These are phyloP conservation scores for Metroxylon sagu DNA, from an alignment of 176 grass and related monocot species.

Conservation along the genomic window DNA sequence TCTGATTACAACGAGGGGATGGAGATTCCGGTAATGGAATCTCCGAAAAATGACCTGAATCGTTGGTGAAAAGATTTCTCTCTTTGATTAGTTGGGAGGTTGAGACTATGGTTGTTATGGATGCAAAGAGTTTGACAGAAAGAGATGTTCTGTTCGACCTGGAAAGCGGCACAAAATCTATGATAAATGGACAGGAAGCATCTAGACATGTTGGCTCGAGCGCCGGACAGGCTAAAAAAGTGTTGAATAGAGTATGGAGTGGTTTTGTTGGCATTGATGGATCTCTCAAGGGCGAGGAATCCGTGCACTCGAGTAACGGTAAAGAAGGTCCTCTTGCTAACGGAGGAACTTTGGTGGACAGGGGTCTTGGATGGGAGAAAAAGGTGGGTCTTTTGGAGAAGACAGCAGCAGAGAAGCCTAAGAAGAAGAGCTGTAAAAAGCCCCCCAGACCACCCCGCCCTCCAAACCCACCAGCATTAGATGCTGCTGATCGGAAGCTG, in stretches of 20 bases:
- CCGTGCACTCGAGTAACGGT: constrained; percentile 17
- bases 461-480: constrained; percentile 34
- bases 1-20: too few relatives aligned
- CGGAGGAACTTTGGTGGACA: constrained; percentile 18
- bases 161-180: constrained; percentile 39
- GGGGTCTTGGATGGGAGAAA: constrained; percentile 37
- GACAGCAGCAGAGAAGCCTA: constrained; percentile 41
- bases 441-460: constrained; percentile 74
- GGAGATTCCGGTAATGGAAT: too few relatives aligned
- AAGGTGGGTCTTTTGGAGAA: constrained; percentile 30
- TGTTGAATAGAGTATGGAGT: constrained; percentile 24
- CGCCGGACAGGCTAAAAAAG: constrained; percentile 14
- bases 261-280: constrained; percentile 10
- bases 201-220: constrained; percentile 1
- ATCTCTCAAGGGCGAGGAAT: constrained; percentile 29
- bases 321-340: constrained; percentile 9
- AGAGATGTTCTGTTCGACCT: constrained; percentile 52
- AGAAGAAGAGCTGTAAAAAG: constrained; percentile 83
- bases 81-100: constrained; percentile 2
- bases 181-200: constrained; percentile 19
- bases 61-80: not conserved
- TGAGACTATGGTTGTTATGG: constrained; percentile 32
- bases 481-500: constrained; percentile 70
- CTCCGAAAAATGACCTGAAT: too few relatives aligned
- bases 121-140: constrained; percentile 24